Percentiles rank a stretch among this genome's conserved stretches.
These are phyloP conservation scores for Hirsutella minnesotensis DNA, from an alignment of 2,329 filamentous ascomycete species.

Conservation along the genomic window DNA sequence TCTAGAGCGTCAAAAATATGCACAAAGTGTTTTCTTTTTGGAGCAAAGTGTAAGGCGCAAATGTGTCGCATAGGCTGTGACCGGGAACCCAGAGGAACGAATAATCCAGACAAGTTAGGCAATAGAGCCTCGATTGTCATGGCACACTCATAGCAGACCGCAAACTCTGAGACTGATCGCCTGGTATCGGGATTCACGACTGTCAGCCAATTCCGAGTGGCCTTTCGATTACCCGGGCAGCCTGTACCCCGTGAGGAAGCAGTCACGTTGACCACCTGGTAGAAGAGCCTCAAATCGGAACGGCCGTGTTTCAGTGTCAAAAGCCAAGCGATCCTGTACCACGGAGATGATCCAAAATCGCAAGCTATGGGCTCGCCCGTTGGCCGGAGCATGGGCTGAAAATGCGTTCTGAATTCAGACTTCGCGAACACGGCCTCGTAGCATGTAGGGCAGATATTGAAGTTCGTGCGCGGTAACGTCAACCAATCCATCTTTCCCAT, in stretches of 20 bases:
- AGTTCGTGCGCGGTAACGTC: conserved; percentile 57
- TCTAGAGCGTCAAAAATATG: conserved; percentile 52
- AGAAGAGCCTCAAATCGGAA: conserved; percentile 56
- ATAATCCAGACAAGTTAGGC: conserved; percentile 57
- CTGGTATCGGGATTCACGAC: conserved; percentile 56
- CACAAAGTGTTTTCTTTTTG: conserved; percentile 40
- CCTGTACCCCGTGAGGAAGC: conserved; percentile 34
- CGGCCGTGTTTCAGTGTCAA: conserved; percentile 61
- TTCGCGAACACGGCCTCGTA: conserved; percentile 57
- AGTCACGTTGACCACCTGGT: conserved; percentile 51
- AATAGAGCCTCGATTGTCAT: conserved; percentile 62
- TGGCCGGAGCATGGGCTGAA: conserved; percentile 46
- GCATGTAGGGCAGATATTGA: conserved; percentile 77
- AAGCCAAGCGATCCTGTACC: conserved; percentile 77
- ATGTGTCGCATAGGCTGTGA: conserved; percentile 35
- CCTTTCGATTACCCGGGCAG: conserved; percentile 46
- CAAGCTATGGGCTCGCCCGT: conserved; percentile 52
- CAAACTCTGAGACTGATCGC: conserved; percentile 57
- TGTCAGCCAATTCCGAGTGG: conserved; percentile 60
- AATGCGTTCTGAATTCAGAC: conserved; percentile 55
- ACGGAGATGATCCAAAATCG: conserved; percentile 65
- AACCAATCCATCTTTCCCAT: conserved; percentile 68
- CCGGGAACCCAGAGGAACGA: conserved; percentile 39
- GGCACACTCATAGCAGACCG: conserved; percentile 63
- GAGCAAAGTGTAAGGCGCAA: conserved; percentile 57